Evolutionary conservation across 306 rosid species (phyloP).

Genomic region (Glycine tomentella): DNA sequence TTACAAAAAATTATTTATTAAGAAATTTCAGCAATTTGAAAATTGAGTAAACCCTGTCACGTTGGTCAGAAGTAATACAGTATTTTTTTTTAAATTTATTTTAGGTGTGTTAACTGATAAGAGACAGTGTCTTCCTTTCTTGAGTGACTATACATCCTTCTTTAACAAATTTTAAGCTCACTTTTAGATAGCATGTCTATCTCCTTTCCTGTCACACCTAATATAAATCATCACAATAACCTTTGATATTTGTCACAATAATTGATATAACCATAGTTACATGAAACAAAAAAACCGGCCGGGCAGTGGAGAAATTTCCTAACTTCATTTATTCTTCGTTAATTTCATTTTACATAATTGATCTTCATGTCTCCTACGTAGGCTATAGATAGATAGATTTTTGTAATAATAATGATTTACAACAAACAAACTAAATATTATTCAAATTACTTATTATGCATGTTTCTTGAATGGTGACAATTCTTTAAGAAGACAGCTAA

Average conservation of each 20-base stretch:
- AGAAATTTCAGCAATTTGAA: background rate
- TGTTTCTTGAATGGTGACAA: background rate
- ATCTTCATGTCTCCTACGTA: background rate
- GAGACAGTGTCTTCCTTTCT: background rate
- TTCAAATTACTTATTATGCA: background rate
- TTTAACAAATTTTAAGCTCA: background rate
- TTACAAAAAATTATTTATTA: background rate
- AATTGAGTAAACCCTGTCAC: background rate
- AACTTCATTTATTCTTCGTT: background rate
- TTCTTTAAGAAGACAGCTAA: conserved; percentile 1
- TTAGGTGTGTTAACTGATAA: background rate
- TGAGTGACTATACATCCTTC: background rate
- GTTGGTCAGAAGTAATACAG: background rate
- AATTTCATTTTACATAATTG: background rate
- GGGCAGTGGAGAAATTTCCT: background rate
- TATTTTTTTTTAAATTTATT: background rate
- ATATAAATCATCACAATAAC: background rate
- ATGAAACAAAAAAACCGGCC: background rate
- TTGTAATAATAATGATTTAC: too few relatives aligned
- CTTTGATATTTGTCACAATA: background rate
- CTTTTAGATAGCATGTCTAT: conserved; percentile 6
- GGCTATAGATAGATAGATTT: too few relatives aligned
- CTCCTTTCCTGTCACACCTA: conserved; percentile 9
- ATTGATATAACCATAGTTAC: background rate
- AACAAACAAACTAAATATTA: background rate